Evolutionary conservation across 2,329 filamentous ascomycete genomes (phyloP).

Genomic region (Sporothrix schenckii): DNA sequence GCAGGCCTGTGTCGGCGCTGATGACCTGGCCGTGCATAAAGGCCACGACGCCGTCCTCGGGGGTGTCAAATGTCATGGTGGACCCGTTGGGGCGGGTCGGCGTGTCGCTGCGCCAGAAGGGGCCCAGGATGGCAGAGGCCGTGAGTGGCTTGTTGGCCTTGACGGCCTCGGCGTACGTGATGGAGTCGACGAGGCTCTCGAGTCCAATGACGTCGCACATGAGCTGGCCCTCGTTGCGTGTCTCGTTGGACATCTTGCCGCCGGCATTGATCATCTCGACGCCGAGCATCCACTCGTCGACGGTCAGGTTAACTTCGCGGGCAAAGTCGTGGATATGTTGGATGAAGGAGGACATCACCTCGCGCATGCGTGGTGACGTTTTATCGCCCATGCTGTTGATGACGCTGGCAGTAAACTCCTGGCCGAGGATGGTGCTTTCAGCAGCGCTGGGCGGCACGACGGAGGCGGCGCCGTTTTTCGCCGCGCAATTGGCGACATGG

Average conservation of each 20-base stretch:
- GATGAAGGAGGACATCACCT: slow-evolving; percentile 62
- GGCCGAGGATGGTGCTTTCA: slow-evolving; percentile 42
- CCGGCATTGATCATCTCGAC: slow-evolving; percentile 65
- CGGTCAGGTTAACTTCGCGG: slow-evolving; percentile 66
- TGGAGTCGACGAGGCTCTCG: slow-evolving; percentile 65
- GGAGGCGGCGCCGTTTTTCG: background rate
- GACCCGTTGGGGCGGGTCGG: slow-evolving; percentile 60
- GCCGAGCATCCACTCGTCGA: slow-evolving; percentile 67
- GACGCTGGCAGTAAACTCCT: slow-evolving; percentile 63
- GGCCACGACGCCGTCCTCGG: slow-evolving; percentile 47
- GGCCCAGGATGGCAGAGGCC: slow-evolving; percentile 63
- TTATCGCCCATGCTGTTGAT: slow-evolving; percentile 66
- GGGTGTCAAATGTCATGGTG: slow-evolving; percentile 53
- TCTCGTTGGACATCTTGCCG: slow-evolving; percentile 60
- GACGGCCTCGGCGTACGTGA: slow-evolving; percentile 60
- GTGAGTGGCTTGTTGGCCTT: slow-evolving; percentile 48
- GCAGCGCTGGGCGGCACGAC: slow-evolving; percentile 38
- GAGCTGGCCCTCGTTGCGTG: slow-evolving; percentile 65
- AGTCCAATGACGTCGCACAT: slow-evolving; percentile 66
- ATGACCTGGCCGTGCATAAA: slow-evolving; percentile 56
- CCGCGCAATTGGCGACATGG: background rate
- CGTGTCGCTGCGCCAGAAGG: slow-evolving; percentile 67
- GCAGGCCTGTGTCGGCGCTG: slow-evolving; percentile 53
- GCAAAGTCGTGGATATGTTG: slow-evolving; percentile 69
- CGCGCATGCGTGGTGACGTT: slow-evolving; percentile 60